Percentiles rank a stretch among this genome's conserved stretches.
These are phyloP conservation scores for Tetrastigma voinierianum DNA, from an alignment of 164 flowering plant genomes.

Conservation along the genomic window DNA sequence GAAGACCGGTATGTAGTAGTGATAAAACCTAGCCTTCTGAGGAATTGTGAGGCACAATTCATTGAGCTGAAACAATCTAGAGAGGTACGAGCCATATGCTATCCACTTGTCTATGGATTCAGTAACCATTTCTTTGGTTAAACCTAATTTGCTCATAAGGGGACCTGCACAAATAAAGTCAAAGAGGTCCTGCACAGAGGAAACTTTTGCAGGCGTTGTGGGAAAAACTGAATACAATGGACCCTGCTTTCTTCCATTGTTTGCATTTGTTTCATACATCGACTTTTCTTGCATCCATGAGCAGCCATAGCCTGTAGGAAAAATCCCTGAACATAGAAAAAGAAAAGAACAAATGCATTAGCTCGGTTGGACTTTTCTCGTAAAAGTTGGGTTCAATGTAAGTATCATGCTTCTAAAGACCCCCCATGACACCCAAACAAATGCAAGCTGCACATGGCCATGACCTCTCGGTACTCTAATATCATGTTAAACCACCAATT, in stretches of 20 bases:
- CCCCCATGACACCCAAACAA: too few species aligned
- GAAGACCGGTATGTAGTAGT: slow-evolving; percentile 91
- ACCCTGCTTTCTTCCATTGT: slow-evolving; percentile 22
- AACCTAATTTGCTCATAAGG: slow-evolving; percentile 52
- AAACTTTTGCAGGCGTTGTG: slow-evolving; percentile 48
- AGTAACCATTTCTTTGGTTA: slow-evolving; percentile 57
- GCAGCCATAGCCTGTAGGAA: slow-evolving; percentile 27
- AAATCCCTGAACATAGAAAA: slow-evolving; percentile 10
- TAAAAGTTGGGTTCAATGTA: too few species aligned
- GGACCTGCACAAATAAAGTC: slow-evolving; percentile 87
- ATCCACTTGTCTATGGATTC: slow-evolving; percentile 81
- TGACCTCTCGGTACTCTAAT: too few species aligned
- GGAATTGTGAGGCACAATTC: slow-evolving; percentile 55
- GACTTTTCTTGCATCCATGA: slow-evolving; percentile 58
- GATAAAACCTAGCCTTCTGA: slow-evolving; percentile 79
- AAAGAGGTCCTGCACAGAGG: slow-evolving; percentile 76
- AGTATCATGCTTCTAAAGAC: too few species aligned
- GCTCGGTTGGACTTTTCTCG: too few species aligned
- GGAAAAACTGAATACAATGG: slow-evolving; percentile 47
- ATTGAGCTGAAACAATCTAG: slow-evolving; percentile 68
- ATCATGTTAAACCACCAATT: too few species aligned
- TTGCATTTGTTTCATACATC: not conserved
- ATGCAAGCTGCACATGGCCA: too few species aligned
- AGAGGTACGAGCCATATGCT: slow-evolving; percentile 48
- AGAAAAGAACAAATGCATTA: not conserved